Evolutionary conservation across 257 asterid genomes (phyloP).

Genomic region (Solanum gracilifrons): DNA sequence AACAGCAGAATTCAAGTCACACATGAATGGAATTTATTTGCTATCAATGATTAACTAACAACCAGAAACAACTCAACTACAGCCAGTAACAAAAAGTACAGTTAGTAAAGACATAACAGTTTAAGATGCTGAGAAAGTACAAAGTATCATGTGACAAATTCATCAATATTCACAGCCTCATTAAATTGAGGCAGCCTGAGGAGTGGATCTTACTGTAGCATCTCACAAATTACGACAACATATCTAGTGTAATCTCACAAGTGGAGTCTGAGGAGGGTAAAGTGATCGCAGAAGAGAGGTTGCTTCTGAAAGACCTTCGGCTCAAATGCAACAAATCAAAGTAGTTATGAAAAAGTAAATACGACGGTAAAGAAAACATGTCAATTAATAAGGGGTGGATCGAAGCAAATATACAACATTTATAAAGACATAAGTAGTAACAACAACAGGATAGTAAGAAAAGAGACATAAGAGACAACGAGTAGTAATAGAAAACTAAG

Average conservation of each 20-base stretch:
- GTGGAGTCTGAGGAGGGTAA: background rate
- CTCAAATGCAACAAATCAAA: background rate
- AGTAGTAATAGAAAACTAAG: background rate
- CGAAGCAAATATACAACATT: slow-evolving; percentile 11
- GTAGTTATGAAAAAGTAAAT: background rate
- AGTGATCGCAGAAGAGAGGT: background rate
- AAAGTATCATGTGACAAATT: slow-evolving; percentile 1
- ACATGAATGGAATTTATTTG: background rate
- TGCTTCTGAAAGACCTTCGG: background rate
- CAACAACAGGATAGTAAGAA: background rate
- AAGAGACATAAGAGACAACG: background rate
- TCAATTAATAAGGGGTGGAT: background rate
- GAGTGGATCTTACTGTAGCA: slow-evolving; percentile 7
- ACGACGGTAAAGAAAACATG: background rate
- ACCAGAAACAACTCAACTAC: background rate
- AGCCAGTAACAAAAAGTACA: background rate
- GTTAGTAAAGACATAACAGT: background rate
- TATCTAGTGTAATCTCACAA: background rate
- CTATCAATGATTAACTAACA: background rate
- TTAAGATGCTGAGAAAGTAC: background rate
- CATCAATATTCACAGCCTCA: slow-evolving; percentile 15
- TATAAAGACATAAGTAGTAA: background rate
- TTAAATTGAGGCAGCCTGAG: slow-evolving; percentile 46
- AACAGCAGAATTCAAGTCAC: background rate
- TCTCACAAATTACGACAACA: background rate